Percentiles rank a stretch among this genome's conserved stretches.
Conservation (phyloP, 768 basidiomycete genomes). For the Lactifluus volemus region DNA sequence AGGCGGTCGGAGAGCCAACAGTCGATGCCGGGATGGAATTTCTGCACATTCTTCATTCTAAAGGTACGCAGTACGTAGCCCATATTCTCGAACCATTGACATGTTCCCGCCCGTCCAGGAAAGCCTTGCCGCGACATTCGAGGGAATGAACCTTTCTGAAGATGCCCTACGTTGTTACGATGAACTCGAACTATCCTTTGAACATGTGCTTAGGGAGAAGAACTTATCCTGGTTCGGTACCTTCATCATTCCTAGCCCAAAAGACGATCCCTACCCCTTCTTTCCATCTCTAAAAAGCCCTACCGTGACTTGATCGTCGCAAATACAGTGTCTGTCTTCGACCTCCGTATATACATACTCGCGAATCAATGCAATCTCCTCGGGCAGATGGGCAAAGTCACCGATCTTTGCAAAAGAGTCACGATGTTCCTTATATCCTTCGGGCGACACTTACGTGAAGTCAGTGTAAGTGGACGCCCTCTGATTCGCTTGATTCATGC, state of each 20-base stretch:
- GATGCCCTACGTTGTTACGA: slow-evolving; percentile 86
- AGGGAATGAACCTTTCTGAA: slow-evolving; percentile 81
- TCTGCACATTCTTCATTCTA: slow-evolving; percentile 91
- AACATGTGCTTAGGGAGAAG: slow-evolving; percentile 62
- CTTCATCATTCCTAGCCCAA: slow-evolving; percentile 56
- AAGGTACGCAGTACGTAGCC: slow-evolving; percentile 52
- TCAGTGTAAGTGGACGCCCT: slow-evolving; percentile 44
- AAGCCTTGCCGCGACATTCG: slow-evolving; percentile 86
- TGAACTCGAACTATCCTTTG: slow-evolving; percentile 83
- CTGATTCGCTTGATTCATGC: slow-evolving; percentile 1
- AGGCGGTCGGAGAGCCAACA: slow-evolving; percentile 82
- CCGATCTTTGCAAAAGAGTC: slow-evolving; percentile 64
- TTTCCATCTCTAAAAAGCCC: slow-evolving; percentile 73
- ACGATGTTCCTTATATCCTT: slow-evolving; percentile 70
- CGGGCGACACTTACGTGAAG: slow-evolving; percentile 62
- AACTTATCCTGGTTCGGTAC: slow-evolving; percentile 91
- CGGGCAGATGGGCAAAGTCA: slow-evolving; percentile 55
- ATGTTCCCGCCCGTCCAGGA: slow-evolving; percentile 46
- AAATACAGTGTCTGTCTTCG: slow-evolving; percentile 88
- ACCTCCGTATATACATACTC: slow-evolving; percentile 86
- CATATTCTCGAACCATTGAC: background rate
- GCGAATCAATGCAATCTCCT: slow-evolving; percentile 76
- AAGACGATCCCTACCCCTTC: slow-evolving; percentile 73
- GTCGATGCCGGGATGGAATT: slow-evolving; percentile 96
- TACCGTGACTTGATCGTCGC: slow-evolving; percentile 85